Percentiles rank a stretch among this genome's conserved stretches.
Evolutionary conservation across 345 rosid genomes (phyloP).

Genomic region (Syzygium jambos): DNA sequence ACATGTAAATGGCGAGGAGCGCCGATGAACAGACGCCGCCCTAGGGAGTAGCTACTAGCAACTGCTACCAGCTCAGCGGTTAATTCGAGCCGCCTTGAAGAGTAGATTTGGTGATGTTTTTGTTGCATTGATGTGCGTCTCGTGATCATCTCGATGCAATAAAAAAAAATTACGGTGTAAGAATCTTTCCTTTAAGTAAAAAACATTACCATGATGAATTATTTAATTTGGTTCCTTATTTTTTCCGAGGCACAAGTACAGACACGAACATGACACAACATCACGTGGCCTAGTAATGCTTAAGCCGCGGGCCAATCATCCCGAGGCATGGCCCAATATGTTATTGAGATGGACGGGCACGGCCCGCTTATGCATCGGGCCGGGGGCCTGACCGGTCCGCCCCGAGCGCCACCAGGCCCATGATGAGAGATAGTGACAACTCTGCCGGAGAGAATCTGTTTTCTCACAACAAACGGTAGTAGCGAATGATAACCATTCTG

Average conservation of each 20-base stretch:
- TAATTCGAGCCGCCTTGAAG: no score
- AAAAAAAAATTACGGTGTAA: no score
- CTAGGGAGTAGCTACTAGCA: no score
- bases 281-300: not conserved
- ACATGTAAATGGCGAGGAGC: no score
- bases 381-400: not conserved
- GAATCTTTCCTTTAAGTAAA: no score
- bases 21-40: no score
- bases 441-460: not conserved
- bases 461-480: not conserved
- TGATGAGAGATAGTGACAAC: not conserved
- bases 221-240: not conserved
- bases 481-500: no score
- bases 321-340: not conserved
- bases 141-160: no score
- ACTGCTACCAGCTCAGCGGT: no score
- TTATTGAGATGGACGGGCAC: not conserved
- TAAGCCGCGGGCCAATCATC: not conserved
- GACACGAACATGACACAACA: not conserved
- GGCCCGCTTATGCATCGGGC: not conserved
- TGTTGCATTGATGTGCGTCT: no score
- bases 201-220: not conserved
- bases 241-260: not conserved
- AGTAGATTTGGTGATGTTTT: no score
- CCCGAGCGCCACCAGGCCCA: not conserved